Percentiles rank a stretch among this genome's conserved stretches.
phyloP scores from a whole-genome alignment of 352 stramenopile species.

The Globisporangium paddicum region DNA sequence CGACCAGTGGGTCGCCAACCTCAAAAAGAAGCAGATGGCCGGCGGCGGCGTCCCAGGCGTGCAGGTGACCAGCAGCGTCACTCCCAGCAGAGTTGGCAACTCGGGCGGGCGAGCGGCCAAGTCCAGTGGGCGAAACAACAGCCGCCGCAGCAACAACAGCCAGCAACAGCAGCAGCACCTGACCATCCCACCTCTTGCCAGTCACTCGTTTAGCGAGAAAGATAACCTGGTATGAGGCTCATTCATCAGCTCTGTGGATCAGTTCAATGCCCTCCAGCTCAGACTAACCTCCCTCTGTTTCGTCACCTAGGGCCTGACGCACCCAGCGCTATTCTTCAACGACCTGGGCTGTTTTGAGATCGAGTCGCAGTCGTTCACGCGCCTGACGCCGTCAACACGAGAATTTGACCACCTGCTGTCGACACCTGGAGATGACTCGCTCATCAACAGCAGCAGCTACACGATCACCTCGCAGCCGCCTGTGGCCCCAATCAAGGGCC shows the following conservation, averaged over 20 bases:
- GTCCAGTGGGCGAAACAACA: conserved; percentile 22
- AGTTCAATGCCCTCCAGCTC: background rate
- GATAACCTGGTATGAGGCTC: conserved; percentile 6
- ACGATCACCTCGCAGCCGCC: background rate
- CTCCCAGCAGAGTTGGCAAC: conserved; percentile 11
- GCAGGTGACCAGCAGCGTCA: background rate
- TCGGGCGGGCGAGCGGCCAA: conserved; percentile 18
- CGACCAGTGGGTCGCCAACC: conserved; percentile 81
- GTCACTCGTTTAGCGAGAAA: conserved; percentile 19
- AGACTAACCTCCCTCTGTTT: background rate
- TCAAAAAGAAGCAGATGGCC: conserved; percentile 69
- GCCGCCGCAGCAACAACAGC: conserved; percentile 11
- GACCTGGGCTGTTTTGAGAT: conserved; percentile 63
- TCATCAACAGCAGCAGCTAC: conserved; percentile 7
- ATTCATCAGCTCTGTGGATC: background rate
- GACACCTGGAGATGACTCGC: background rate
- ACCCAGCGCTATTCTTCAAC: conserved; percentile 50
- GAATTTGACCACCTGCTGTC: conserved; percentile 10
- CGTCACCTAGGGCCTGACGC: conserved; percentile 20
- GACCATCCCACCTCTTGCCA: conserved; percentile 16
- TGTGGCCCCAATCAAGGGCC: conserved; percentile 4
- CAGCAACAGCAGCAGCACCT: conserved; percentile 5
- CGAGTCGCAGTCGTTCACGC: conserved; percentile 61
- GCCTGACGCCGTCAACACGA: conserved; percentile 25
- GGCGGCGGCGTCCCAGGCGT: conserved; percentile 7